Conservation (phyloP, 192 early-diverging fungal genomes). For the Globomyces pollinis-pini region DNA sequence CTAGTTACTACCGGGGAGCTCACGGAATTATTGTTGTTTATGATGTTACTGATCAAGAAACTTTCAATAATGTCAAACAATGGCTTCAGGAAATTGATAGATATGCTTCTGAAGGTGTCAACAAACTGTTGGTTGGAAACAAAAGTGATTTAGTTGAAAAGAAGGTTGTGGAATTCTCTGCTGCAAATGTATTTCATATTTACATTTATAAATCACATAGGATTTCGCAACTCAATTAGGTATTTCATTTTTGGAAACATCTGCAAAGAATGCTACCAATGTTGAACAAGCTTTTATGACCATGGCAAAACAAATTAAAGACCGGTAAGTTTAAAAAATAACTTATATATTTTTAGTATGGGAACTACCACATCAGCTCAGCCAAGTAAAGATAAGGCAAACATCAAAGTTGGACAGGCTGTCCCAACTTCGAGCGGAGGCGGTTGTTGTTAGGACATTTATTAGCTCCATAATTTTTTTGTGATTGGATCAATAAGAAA, state of each 20-base stretch:
- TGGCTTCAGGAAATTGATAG: slow-evolving; percentile 99
- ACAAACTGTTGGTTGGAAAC: slow-evolving; percentile 97
- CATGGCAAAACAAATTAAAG: slow-evolving; percentile 99
- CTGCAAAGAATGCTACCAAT: slow-evolving; percentile 94
- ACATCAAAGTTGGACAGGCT: slow-evolving; percentile 19
- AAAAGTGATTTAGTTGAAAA: slow-evolving; percentile 93
- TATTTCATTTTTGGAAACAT: slow-evolving; percentile 96
- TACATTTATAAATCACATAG: slow-evolving; percentile 35
- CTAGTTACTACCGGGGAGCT: slow-evolving; percentile 94
- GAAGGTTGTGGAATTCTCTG: slow-evolving; percentile 76
- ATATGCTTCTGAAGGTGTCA: slow-evolving; percentile 94
- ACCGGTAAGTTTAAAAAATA: too few relatives aligned
- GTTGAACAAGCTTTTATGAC: slow-evolving; percentile 99
- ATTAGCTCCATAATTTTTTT: too few relatives aligned
- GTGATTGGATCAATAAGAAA: too few relatives aligned
- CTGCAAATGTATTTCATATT: slow-evolving; percentile 66
- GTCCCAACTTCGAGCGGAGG: slow-evolving; percentile 19
- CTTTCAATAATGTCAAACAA: slow-evolving; percentile 94
- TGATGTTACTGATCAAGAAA: slow-evolving; percentile 93
- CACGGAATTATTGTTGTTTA: slow-evolving; percentile 99
- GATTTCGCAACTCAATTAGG: slow-evolving; percentile 83
- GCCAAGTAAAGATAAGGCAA: slow-evolving; percentile 19
- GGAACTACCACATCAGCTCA: slow-evolving; percentile 34
- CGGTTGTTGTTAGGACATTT: slow-evolving; percentile 52
- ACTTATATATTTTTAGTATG: slow-evolving; percentile 44